phyloP scores from a whole-genome alignment of 2,329 filamentous ascomycete species.

The Aspergillus niger region DNA sequence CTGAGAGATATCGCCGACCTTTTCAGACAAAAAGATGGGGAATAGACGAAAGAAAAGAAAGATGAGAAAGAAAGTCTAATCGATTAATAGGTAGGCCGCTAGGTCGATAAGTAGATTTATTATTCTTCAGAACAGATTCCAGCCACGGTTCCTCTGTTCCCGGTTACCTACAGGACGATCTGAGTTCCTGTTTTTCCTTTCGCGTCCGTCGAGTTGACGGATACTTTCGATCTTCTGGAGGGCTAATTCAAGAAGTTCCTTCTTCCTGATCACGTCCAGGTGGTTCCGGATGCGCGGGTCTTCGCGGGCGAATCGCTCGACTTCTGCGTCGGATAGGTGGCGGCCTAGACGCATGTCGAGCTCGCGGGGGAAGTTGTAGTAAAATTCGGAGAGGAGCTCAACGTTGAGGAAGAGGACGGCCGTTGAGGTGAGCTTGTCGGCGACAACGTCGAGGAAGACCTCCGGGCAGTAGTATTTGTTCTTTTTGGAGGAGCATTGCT shows the following conservation, averaged over 20 bases:
- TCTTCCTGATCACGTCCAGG: conserved; percentile 86
- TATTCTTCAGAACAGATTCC: conserved; percentile 48
- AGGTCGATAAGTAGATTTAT: background rate
- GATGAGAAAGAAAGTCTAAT: conserved; percentile 1
- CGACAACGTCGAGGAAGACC: conserved; percentile 95
- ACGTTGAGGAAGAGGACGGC: conserved; percentile 97
- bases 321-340: conserved; percentile 73
- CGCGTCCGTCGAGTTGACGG: conserved; percentile 76
- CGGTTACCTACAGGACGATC: conserved; percentile 39
- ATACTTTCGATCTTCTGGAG: conserved; percentile 94
- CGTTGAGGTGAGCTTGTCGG: conserved; percentile 89
- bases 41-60: background rate
- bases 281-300: conserved; percentile 88
- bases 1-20: background rate
- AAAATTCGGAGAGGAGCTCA: conserved; percentile 93
- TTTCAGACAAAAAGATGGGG: conserved; percentile 5
- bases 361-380: conserved; percentile 94
- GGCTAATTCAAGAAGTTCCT: conserved; percentile 89
- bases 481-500: conserved; percentile 77
- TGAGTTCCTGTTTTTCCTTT: conserved; percentile 54
- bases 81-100: background rate
- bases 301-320: conserved; percentile 89
- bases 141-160: conserved; percentile 43
- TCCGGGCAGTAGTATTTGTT: conserved; percentile 98
- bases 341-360: conserved; percentile 83